Evolutionary conservation across 495 filamentous ascomycete genomes (phyloP).

Genomic region (Copromyces sp.): DNA sequence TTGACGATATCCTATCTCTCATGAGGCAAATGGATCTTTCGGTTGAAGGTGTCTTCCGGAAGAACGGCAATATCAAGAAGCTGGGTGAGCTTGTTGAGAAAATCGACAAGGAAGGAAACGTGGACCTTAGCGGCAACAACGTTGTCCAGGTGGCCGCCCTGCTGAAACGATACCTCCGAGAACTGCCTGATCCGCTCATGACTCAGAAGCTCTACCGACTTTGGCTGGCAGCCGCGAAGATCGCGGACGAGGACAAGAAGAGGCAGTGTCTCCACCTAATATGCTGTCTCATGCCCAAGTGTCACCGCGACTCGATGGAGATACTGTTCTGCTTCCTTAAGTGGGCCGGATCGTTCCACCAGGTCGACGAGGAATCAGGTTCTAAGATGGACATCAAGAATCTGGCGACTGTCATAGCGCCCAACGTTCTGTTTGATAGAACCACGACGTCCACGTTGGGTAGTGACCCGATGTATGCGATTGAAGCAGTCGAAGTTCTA

Average conservation of each 20-base stretch:
- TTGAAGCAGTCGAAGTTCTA: conserved; percentile 79
- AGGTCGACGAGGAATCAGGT: conserved; percentile 82
- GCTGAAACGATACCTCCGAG: conserved; percentile 88
- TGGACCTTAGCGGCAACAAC: conserved; percentile 73
- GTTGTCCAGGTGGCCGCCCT: conserved; percentile 92
- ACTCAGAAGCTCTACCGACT: conserved; percentile 91
- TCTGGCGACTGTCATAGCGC: conserved; percentile 93
- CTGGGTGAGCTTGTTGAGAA: conserved; percentile 72
- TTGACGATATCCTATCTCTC: conserved; percentile 84
- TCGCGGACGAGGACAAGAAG: conserved; percentile 73
- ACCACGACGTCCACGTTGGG: conserved; percentile 55
- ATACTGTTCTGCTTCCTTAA: conserved; percentile 94
- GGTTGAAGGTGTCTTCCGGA: conserved; percentile 96
- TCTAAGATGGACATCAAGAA: conserved; percentile 99
- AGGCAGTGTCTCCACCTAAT: conserved; percentile 79
- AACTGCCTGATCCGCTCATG: conserved; percentile 88
- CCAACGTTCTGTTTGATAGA: conserved; percentile 80
- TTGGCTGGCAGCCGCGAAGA: conserved; percentile 83
- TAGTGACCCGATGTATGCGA: conserved; percentile 77
- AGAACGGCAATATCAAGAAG: conserved; percentile 94
- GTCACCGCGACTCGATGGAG: conserved; percentile 88
- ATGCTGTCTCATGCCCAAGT: conserved; percentile 88
- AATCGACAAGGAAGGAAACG: conserved; percentile 70
- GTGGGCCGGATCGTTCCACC: conserved; percentile 94
- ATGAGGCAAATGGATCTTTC: conserved; percentile 99